Percentiles rank a stretch among this genome's conserved stretches.
phyloP scores from a whole-genome alignment of 805 yeast species.

The Metschnikowia henanensis region DNA sequence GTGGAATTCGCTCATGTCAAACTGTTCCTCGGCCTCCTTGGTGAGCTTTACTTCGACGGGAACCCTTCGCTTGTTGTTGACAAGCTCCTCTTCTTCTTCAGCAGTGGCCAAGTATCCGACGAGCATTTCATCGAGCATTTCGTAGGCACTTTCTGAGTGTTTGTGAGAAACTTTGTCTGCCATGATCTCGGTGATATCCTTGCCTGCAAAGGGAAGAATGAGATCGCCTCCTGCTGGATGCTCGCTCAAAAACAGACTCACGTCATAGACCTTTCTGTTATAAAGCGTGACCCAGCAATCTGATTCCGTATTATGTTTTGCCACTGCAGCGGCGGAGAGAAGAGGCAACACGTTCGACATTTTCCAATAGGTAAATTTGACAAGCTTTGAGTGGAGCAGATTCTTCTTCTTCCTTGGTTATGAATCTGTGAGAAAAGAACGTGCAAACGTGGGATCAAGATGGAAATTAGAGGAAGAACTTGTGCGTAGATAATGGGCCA shows the following conservation, averaged over 20 bases:
- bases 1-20: constrained; percentile 43
- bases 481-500: not conserved
- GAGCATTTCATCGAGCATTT: constrained; percentile 74
- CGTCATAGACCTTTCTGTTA: constrained; percentile 80
- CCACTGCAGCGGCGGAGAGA: constrained; percentile 52
- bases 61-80: constrained; percentile 58
- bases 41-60: constrained; percentile 55
- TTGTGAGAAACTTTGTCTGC: constrained; percentile 71
- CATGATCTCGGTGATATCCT: constrained; percentile 70
- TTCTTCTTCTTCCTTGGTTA: no score
- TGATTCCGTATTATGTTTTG: constrained; percentile 47
- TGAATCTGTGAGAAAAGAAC: no score
- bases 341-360: constrained; percentile 49
- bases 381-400: no score
- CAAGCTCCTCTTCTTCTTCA: constrained; percentile 71
- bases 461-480: no score
- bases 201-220: constrained; percentile 58
- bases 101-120: constrained; percentile 83
- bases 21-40: constrained; percentile 16
- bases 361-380: no score
- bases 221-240: constrained; percentile 71
- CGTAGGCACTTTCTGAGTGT: constrained; percentile 85
- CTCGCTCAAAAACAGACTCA: constrained; percentile 68
- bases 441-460: no score
- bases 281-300: constrained; percentile 84